Evolutionary conservation across 1,284 basidiomycete species (phyloP).

Genomic region (Ceratobasidium sp.): DNA sequence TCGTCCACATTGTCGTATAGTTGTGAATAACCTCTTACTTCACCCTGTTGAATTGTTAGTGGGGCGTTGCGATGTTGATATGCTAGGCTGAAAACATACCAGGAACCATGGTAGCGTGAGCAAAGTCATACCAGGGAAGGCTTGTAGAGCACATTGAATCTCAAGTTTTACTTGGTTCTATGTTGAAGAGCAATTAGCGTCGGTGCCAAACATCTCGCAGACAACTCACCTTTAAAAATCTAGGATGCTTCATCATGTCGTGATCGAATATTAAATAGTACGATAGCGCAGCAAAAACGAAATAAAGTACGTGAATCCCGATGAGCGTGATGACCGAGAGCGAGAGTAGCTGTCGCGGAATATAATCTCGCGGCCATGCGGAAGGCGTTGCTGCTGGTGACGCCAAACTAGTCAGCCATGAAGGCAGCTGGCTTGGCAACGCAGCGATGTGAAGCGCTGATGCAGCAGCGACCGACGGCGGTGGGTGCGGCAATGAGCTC

Average conservation of each 20-base stretch:
- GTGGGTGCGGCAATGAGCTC: constrained; percentile 71
- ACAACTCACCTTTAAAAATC: constrained; percentile 76
- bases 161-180: constrained; percentile 75
- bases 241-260: constrained; percentile 95
- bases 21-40: constrained; percentile 88
- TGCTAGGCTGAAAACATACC: constrained; percentile 4
- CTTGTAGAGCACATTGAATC: constrained; percentile 80
- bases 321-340: constrained; percentile 81
- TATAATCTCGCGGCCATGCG: constrained; percentile 84
- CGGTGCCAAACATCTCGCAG: constrained; percentile 71
- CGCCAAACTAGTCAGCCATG: constrained; percentile 48
- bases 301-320: constrained; percentile 88
- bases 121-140: constrained; percentile 85
- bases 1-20: constrained; percentile 85
- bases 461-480: constrained; percentile 26
- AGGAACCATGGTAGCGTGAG: constrained; percentile 96
- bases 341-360: constrained; percentile 85
- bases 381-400: constrained; percentile 62
- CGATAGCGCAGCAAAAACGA: constrained; percentile 86
- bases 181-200: constrained; percentile 54
- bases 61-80: not conserved
- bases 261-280: constrained; percentile 95
- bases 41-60: constrained; percentile 61
- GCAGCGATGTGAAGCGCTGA: constrained; percentile 52
- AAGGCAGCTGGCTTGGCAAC: constrained; percentile 50